phyloP scores from a whole-genome alignment of 345 rosid species.

The Camelina laxa region DNA sequence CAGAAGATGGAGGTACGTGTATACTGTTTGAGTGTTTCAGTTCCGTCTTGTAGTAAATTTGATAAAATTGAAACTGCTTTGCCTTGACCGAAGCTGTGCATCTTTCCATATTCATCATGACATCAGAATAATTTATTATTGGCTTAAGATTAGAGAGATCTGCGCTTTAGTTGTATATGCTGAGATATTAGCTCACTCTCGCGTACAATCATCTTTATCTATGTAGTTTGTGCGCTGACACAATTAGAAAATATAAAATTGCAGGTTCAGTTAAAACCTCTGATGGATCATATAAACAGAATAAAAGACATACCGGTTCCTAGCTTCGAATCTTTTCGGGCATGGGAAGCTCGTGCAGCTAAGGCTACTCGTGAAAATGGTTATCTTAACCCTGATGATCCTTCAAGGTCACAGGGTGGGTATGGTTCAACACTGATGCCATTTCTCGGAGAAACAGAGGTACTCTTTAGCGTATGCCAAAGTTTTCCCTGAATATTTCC shows the following conservation, averaged over 20 bases:
- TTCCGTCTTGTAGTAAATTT: too few relatives aligned
- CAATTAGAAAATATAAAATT: constrained; percentile 33
- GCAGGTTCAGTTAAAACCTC: constrained; percentile 76
- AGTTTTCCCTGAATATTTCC: neutral
- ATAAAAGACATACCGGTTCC: constrained; percentile 82
- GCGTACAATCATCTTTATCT: too few relatives aligned
- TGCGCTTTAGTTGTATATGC: neutral
- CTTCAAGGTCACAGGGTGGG: constrained; percentile 68
- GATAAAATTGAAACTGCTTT: too few relatives aligned
- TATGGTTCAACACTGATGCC: constrained; percentile 88
- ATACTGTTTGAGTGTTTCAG: neutral
- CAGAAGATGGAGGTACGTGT: constrained; percentile 66
- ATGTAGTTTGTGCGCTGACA: neutral
- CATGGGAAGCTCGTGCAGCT: constrained; percentile 88
- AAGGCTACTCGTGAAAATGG: constrained; percentile 67
- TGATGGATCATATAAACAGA: constrained; percentile 71
- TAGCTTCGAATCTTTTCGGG: constrained; percentile 68
- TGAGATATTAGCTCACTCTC: neutral
- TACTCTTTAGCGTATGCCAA: constrained; percentile 31
- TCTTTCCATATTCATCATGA: neutral
- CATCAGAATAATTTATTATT: neutral
- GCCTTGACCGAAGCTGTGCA: too few relatives aligned
- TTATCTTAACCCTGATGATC: constrained; percentile 67
- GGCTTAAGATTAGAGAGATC: neutral
- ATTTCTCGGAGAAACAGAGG: constrained; percentile 87